phyloP scores from a whole-genome alignment of 192 early-diverging fungal genomes.

The Backusella tarrabulga region DNA sequence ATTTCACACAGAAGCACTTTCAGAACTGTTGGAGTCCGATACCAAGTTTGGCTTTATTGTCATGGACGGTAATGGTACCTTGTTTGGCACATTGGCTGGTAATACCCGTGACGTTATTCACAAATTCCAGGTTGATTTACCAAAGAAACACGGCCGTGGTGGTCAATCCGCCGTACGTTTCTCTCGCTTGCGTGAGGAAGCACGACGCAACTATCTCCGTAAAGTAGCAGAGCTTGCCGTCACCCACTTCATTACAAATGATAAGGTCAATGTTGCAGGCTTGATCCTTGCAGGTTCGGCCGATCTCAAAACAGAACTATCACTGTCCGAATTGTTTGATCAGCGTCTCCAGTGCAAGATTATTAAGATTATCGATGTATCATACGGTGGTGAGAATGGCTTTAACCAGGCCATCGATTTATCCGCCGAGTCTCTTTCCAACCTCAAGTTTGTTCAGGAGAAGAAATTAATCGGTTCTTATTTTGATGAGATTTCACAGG shows the following conservation, averaged over 20 bases:
- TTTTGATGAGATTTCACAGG: constrained; percentile 96
- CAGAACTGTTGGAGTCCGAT: constrained; percentile 90
- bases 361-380: constrained; percentile 94
- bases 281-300: constrained; percentile 96
- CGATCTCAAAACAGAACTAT: constrained; percentile 97
- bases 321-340: constrained; percentile 96
- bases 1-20: constrained; percentile 95
- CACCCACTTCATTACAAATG: constrained; percentile 91
- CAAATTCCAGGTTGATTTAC: constrained; percentile 95
- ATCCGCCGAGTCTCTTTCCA: constrained; percentile 84
- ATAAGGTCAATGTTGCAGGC: constrained; percentile 75
- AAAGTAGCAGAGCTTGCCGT: constrained; percentile 97
- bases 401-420: constrained; percentile 98
- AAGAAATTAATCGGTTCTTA: constrained; percentile 94
- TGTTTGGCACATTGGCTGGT: constrained; percentile 92
- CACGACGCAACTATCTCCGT: constrained; percentile 98
- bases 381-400: constrained; percentile 98
- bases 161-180: constrained; percentile 99
- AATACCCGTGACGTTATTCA: constrained; percentile 94
- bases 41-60: constrained; percentile 97
- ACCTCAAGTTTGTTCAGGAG: constrained; percentile 99
- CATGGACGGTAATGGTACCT: constrained; percentile 96
- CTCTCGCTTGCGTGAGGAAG: constrained; percentile 97
- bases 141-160: constrained; percentile 99
- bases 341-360: constrained; percentile 85